These are phyloP conservation scores for Botrytis byssoidea DNA, from an alignment of 2,329 filamentous ascomycete genomes.

Conservation along the genomic window DNA sequence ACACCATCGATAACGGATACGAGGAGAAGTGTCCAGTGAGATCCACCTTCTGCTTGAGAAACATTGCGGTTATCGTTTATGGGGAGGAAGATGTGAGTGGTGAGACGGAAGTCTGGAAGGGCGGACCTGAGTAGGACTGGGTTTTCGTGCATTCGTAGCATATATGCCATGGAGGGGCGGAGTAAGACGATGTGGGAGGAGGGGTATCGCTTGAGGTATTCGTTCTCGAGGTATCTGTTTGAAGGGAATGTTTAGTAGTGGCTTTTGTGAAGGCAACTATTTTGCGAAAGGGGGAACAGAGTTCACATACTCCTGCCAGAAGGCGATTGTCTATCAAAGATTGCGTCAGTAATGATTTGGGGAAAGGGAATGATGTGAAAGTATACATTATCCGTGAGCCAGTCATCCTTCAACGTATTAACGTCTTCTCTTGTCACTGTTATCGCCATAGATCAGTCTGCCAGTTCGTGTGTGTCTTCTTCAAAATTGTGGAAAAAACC, in stretches of 20 bases:
- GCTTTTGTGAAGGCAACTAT: constrained; percentile 28
- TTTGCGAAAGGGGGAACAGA: constrained; percentile 5
- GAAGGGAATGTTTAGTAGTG: not conserved
- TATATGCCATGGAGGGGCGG: constrained; percentile 87
- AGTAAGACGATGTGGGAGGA: constrained; percentile 86
- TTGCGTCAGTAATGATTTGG: constrained; percentile 19
- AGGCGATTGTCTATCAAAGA: constrained; percentile 75
- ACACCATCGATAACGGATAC: constrained; percentile 86
- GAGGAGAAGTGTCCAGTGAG: constrained; percentile 91
- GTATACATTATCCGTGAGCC: constrained; percentile 89
- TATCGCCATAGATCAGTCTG: constrained; percentile 29
- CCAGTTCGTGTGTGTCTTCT: too few relatives aligned
- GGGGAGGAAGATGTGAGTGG: constrained; percentile 92
- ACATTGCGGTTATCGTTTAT: constrained; percentile 85
- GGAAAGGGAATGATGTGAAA: constrained; percentile 20
- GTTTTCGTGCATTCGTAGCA: constrained; percentile 74
- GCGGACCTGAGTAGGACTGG: constrained; percentile 59
- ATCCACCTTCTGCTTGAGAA: constrained; percentile 78
- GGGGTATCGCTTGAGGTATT: constrained; percentile 76
- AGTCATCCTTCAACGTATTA: constrained; percentile 84
- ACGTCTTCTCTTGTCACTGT: constrained; percentile 87
- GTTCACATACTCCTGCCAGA: constrained; percentile 85
- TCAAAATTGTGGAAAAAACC: constrained; percentile 26
- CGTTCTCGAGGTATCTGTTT: constrained; percentile 76
- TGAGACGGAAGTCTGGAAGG: constrained; percentile 74